Evolutionary conservation across 176 grass and related monocot genomes (phyloP).

Genomic region (Triticum timopheevii): DNA sequence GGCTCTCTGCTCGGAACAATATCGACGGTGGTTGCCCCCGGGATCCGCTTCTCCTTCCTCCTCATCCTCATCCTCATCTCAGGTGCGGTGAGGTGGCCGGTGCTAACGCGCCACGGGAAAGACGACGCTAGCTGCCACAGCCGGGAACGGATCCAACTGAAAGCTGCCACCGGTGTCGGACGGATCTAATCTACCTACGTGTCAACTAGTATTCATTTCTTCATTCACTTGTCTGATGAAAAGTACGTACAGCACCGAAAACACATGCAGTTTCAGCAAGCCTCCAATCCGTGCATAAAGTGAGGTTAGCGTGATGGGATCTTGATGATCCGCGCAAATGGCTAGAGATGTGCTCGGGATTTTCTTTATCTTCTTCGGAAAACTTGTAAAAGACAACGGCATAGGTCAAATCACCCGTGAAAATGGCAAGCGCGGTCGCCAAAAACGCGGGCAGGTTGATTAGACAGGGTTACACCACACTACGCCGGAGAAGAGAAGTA

Average conservation of each 20-base stretch:
- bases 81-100: background rate
- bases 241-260: background rate
- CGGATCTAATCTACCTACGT: background rate
- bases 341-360: background rate
- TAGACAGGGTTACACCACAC: background rate
- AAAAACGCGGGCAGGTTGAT: background rate
- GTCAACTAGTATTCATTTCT: too few species aligned
- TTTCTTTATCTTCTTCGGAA: background rate
- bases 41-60: background rate
- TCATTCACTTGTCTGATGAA: background rate
- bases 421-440: background rate
- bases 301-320: background rate
- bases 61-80: background rate
- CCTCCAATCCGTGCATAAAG: background rate
- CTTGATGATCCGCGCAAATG: background rate
- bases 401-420: background rate
- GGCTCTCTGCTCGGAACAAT: slow-evolving; percentile 22
- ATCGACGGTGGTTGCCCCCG: background rate
- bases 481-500: background rate
- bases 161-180: slow-evolving; percentile 21
- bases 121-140: background rate
- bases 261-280: background rate
- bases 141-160: slow-evolving; percentile 26
- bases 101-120: background rate
- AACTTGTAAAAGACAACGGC: background rate